Evolutionary conservation across 2,329 filamentous ascomycete genomes (phyloP).

Genomic region (Ceratocystiopsis sp.): DNA sequence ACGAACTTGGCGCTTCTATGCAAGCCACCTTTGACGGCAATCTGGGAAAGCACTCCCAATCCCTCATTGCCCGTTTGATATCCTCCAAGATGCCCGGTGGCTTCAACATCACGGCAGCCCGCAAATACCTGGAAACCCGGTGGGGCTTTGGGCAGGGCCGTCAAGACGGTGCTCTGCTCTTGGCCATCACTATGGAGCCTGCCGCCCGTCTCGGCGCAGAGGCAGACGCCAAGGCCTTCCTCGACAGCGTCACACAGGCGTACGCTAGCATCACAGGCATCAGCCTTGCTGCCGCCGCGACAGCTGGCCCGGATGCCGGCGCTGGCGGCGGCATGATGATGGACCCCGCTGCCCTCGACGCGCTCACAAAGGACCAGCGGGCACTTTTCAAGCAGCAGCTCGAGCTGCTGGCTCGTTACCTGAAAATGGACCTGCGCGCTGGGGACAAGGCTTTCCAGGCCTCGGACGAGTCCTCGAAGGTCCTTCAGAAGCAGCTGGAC

Average conservation of each 20-base stretch:
- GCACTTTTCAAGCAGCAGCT: constrained; percentile 97
- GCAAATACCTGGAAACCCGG: constrained; percentile 86
- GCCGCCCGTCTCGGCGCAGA: constrained; percentile 76
- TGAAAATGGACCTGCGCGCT: constrained; percentile 93
- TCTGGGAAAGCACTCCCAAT: constrained; percentile 89
- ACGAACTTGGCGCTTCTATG: constrained; percentile 89
- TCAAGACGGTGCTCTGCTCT: constrained; percentile 76
- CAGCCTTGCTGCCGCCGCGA: constrained; percentile 59
- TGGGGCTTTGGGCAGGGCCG: constrained; percentile 79
- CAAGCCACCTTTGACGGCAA: constrained; percentile 98
- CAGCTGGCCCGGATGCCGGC: constrained; percentile 54
- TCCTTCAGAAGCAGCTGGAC: constrained; percentile 84
- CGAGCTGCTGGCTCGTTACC: constrained; percentile 83
- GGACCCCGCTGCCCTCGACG: constrained; percentile 93
- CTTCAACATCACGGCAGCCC: constrained; percentile 92
- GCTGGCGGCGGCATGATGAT: constrained; percentile 92
- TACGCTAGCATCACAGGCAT: constrained; percentile 75
- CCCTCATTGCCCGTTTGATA: constrained; percentile 82
- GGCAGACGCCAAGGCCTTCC: constrained; percentile 76
- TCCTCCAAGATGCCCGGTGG: constrained; percentile 99
- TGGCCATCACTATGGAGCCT: constrained; percentile 88
- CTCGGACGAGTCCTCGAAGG: constrained; percentile 68
- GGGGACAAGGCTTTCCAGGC: constrained; percentile 85
- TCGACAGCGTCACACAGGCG: constrained; percentile 78
- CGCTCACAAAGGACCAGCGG: constrained; percentile 89